Base-by-base conservation (phyloP, 164 flowering plant genomes). In the Chloranthus sessilifolius region DNA sequence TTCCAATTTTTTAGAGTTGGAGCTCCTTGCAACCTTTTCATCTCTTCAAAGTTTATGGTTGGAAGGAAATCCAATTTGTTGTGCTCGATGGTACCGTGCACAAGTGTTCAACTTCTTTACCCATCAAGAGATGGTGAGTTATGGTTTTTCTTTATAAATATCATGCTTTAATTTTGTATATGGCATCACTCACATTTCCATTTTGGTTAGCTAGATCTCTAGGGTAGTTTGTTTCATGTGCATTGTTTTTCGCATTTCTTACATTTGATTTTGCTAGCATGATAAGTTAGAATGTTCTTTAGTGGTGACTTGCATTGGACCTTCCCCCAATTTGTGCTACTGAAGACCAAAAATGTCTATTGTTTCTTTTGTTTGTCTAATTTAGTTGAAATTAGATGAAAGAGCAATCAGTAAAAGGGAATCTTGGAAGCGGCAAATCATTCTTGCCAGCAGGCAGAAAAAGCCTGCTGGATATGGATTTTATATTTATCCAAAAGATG, bases 31-130 rank as follows among this genome's bases (percentile, higher is more conserved):
- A 2, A 69, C 77, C 55, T 83, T 92, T 53, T 69, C 88, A 50
- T 67, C 64, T 60, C 66, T 92, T 34, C 67, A 52, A 47, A 73
- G 65, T 60, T 62, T 92, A 57, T 92, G 91, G 95, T 67, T 92
- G 71, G 96, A 92, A 67, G 99, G 99, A 52, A 92, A 92, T 74
- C 99, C 99, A 30, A 52, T 88, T 21, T 82, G 95, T 61, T 80
- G 75, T 72, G 82, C 94, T 6, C 65, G 85, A 59, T 92, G 99
- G 96, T 92, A 86, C 58, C 66, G 95, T 40, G 63, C 95, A 55
- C 94, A 84, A 44, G 85, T 86, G 9, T 88, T 78, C 70, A 86
- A 91, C 76, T 71, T 63, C 56, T 74, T 86, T 43, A 31, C 70
- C 50, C 43, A 71, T 66, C 82, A 91, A 41, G 71, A 82, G 8